phyloP scores from a whole-genome alignment of 305 asterid genomes.

The Solanum hybrid region DNA sequence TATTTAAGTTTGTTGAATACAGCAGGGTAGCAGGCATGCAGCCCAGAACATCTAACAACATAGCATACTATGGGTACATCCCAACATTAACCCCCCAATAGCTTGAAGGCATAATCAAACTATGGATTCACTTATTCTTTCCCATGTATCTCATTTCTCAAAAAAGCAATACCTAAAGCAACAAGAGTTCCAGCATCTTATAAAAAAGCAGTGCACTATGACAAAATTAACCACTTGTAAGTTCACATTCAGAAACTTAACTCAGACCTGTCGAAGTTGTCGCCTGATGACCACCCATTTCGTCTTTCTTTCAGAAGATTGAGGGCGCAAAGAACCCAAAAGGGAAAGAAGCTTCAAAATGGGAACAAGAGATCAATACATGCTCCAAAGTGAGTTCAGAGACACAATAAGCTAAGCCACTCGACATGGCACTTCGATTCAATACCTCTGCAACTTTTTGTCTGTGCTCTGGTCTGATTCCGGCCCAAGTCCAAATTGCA shows the following conservation, averaged over 20 bases:
- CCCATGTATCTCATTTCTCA: not conserved
- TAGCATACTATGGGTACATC: not conserved
- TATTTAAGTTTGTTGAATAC: not conserved
- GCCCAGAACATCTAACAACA: not conserved
- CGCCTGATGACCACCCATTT: slow-evolving; percentile 93
- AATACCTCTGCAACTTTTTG: slow-evolving; percentile 93
- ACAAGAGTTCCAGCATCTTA: not conserved
- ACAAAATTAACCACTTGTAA: not conserved
- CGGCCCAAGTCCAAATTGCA: slow-evolving; percentile 95
- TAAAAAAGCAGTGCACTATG: not conserved
- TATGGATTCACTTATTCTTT: not conserved
- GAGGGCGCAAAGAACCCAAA: slow-evolving; percentile 88
- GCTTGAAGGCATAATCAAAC: not conserved
- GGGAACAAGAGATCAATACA: slow-evolving; percentile 6
- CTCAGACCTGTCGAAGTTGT: slow-evolving; percentile 87
- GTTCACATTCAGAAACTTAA: not conserved
- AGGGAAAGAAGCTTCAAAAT: slow-evolving; percentile 81
- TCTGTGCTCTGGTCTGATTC: slow-evolving; percentile 67
- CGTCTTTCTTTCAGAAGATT: slow-evolving; percentile 87
- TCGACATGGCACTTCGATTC: slow-evolving; percentile 10
- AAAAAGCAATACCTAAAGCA: not conserved
- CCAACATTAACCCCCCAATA: not conserved
- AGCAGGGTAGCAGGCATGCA: not conserved
- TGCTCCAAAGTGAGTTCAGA: not conserved
- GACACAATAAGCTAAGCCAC: not conserved